Percentiles rank a stretch among this genome's conserved stretches.
phyloP scores from a whole-genome alignment of 2,329 filamentous ascomycete genomes.

The Paecilomyces variotii region DNA sequence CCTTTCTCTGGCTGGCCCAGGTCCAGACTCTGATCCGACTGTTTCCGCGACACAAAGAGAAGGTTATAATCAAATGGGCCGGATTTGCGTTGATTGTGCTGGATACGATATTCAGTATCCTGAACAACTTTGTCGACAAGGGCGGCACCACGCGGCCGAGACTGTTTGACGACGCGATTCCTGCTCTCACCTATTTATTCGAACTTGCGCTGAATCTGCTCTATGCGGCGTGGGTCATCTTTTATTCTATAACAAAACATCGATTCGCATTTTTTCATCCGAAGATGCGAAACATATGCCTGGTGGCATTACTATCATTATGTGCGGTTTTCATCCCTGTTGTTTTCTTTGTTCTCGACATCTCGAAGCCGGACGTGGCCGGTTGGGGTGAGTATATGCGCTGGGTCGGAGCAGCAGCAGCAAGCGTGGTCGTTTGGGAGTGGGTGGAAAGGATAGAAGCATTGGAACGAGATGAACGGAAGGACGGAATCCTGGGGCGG shows the following conservation, averaged over 20 bases:
- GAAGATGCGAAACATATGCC: constrained; percentile 79
- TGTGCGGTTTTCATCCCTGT: constrained; percentile 79
- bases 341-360: constrained; percentile 88
- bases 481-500: constrained; percentile 81
- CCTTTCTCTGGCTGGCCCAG: constrained; percentile 94
- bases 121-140: constrained; percentile 72
- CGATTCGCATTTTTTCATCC: constrained; percentile 85
- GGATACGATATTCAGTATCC: constrained; percentile 80
- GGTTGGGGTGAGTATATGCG: constrained; percentile 93
- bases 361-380: constrained; percentile 74
- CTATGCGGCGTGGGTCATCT: constrained; percentile 89
- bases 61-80: constrained; percentile 98
- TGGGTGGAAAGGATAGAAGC: constrained; percentile 96
- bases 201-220: constrained; percentile 77
- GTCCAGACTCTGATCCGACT: constrained; percentile 93
- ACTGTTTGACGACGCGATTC: constrained; percentile 80
- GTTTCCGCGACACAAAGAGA: constrained; percentile 93
- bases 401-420: constrained; percentile 91
- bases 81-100: constrained; percentile 88
- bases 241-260: constrained; percentile 87
- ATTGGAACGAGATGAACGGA: constrained; percentile 84
- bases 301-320: constrained; percentile 72
- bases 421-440: constrained; percentile 96
- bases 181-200: constrained; percentile 84
- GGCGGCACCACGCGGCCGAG: constrained; percentile 48